Evolutionary conservation across 495 filamentous ascomycete species (phyloP), one percentile per base, ranked within the genome.

Genomic region (Copromyces sp.): DNA sequence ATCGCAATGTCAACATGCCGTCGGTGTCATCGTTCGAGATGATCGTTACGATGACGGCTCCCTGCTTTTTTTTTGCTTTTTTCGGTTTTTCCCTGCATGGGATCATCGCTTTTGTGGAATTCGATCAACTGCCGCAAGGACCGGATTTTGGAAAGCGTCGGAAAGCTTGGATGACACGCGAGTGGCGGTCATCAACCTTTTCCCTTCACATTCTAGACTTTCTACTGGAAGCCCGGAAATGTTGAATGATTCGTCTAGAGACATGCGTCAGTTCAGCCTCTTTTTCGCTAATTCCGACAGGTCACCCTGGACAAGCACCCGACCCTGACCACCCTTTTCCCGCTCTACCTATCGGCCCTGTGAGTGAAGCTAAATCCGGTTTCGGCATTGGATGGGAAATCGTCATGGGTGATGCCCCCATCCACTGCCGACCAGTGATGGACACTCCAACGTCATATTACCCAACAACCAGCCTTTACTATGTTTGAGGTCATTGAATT

Each of bases 401-500:
- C 53, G 53, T 35, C 53, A 65, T 65, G 14, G 53, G 53, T 65
- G 5, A 0, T 37, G 5, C 53, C 53, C 29, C 53, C 69, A 35
- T 74, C 35, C 40, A 44, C 44, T 39, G 44, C 16, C 29, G 59
- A 12, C 24, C 24, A 45, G 39, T 68, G 17, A 37, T 59, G 68
- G 70, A 71, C 73, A 53, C 72, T 69, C 73, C 77, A 78, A 79
- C 80, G 80, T 82, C 81, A 82, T 82, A 75, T 78, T 72, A 2
- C 32, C 14, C 53, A 35, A 61, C 29, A 35, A 35, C 29, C 53
- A 35, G 53, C 12, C 53, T 11, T 61, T 3, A 1, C 35, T 65
- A 1, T 8, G 20, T 14, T 12, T 2, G 4, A 59, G 47, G 9
- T 14, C 11, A 65, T 37, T 65, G 24, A 65, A 65, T 35, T 17